Percentiles rank a stretch among this genome's conserved stretches.
Conservation (phyloP, 257 asterid genomes). For the Solanum chaucha region DNA sequence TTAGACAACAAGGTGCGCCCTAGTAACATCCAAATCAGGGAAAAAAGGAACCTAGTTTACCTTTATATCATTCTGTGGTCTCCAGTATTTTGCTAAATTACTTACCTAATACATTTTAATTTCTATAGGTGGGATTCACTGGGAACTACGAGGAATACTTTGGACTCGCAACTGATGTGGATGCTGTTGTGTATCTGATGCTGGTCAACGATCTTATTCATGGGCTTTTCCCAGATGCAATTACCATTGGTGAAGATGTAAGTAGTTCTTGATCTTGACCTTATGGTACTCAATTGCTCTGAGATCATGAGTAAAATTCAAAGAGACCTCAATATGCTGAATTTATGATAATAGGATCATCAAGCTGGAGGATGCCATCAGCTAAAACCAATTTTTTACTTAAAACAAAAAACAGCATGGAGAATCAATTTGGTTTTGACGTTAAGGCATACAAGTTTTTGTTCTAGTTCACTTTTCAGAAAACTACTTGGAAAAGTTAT, state of each 20-base stretch:
- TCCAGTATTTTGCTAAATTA: background rate
- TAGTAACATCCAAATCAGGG: background rate
- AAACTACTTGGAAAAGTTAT: background rate
- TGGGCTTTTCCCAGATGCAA: conserved; percentile 84
- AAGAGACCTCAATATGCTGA: background rate
- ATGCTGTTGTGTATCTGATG: conserved; percentile 96
- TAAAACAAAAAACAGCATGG: background rate
- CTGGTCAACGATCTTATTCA: conserved; percentile 90
- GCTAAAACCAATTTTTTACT: background rate
- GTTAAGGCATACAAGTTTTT: background rate
- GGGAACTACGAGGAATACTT: conserved; percentile 92
- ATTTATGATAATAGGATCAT: background rate
- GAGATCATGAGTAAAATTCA: background rate
- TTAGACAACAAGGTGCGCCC: background rate
- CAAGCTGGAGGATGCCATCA: background rate
- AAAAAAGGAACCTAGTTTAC: background rate
- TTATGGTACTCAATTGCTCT: background rate
- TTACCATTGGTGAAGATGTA: conserved; percentile 94
- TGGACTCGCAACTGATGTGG: conserved; percentile 81
- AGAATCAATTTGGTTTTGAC: background rate
- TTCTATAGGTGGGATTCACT: conserved; percentile 64
- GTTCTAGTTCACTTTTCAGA: background rate
- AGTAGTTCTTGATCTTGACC: conserved; percentile 12
- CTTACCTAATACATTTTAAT: conserved; percentile 6
- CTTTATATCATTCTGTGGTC: background rate